Percentiles rank a stretch among this genome's conserved stretches.
These are phyloP conservation scores for Brasenia schreberi DNA, from an alignment of 164 flowering plant species.

Conservation along the genomic window DNA sequence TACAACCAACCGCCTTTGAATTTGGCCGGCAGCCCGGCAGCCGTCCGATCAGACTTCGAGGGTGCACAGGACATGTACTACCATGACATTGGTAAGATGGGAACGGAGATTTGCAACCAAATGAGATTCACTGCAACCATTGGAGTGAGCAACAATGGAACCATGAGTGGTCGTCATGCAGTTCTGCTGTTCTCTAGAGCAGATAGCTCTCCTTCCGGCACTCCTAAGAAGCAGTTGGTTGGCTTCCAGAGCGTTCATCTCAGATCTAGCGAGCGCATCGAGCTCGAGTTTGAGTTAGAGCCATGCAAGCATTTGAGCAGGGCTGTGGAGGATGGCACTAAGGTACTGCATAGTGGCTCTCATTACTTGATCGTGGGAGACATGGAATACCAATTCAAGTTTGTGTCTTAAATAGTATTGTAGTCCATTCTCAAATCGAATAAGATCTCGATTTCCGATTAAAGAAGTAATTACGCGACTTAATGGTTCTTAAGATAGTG, in stretches of 20 bases:
- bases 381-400: constrained; percentile 26
- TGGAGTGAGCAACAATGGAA: constrained; percentile 46
- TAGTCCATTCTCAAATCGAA: no score
- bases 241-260: constrained; percentile 51
- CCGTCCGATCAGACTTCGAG: neutral
- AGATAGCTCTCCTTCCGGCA: constrained; percentile 12
- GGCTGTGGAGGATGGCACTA: constrained; percentile 49
- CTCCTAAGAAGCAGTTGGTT: constrained; percentile 45
- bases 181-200: constrained; percentile 41
- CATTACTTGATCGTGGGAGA: constrained; percentile 54
- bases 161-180: constrained; percentile 66
- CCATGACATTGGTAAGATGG: constrained; percentile 30
- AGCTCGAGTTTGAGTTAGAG: constrained; percentile 35
- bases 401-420: constrained; percentile 6
- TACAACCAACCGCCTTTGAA: constrained; percentile 21
- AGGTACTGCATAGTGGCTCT: constrained; percentile 53
- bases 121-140: constrained; percentile 29
- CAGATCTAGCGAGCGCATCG: constrained; percentile 34
- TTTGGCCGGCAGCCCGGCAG: constrained; percentile 14
- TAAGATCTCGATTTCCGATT: no score
- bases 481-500: no score
- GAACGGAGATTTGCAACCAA: constrained; percentile 28
- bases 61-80: constrained; percentile 7
- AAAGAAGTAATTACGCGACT: no score
- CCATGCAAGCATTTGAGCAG: constrained; percentile 71